Conservation (phyloP, 106 monocot genomes). For the Dioscorea dumetorum region DNA sequence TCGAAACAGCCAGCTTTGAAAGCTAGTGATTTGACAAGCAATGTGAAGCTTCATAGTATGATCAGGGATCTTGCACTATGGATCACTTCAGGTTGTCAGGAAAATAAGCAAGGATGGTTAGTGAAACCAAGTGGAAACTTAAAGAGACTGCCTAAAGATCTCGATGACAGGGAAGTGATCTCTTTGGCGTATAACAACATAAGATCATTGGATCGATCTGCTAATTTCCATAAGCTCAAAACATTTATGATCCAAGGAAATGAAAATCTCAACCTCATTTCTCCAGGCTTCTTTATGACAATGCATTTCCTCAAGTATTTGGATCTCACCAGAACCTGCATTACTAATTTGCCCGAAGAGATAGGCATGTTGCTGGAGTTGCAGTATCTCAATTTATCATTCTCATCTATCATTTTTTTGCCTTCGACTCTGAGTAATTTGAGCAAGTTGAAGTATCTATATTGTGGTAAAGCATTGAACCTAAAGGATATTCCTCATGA, state of each 20-base stretch:
- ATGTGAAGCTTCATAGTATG: background rate
- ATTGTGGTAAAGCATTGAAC: no score
- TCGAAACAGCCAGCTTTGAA: background rate
- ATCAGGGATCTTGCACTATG: background rate
- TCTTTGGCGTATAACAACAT: background rate
- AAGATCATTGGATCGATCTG: background rate
- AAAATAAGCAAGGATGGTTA: background rate
- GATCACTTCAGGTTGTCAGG: background rate
- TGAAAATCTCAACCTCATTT: background rate
- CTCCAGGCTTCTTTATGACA: background rate
- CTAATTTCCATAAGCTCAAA: background rate
- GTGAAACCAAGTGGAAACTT: background rate
- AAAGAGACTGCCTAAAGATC: background rate
- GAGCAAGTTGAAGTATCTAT: background rate
- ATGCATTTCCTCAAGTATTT: background rate
- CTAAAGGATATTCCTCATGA: no score
- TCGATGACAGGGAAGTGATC: background rate
- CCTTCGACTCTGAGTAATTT: background rate
- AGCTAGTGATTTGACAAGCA: no score
- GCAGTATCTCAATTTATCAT: background rate
- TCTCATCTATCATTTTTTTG: background rate
- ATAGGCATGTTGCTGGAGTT: background rate
- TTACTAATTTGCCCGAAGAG: background rate
- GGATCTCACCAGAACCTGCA: background rate
- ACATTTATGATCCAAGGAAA: background rate